Evolutionary conservation across 768 basidiomycete genomes (phyloP), one percentile per base, ranked within the genome.

Genomic region (Lentinus brumalis): DNA sequence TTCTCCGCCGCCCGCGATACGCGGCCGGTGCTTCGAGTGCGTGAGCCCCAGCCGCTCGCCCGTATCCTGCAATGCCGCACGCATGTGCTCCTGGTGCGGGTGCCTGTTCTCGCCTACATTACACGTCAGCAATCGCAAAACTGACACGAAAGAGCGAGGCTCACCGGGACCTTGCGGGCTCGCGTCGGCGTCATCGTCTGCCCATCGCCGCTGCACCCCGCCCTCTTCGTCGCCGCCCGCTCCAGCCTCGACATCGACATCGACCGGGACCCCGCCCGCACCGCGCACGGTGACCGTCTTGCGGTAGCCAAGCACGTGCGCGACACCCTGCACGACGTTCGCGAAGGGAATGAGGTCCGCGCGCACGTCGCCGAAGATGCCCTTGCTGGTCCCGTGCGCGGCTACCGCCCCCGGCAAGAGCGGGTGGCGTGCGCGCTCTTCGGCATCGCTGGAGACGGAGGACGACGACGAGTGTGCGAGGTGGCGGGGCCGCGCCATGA

Each of bases 1-100:
- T 66, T 85, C 78, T 11, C 85, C 84, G 10, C 70, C 73, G 5
- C 75, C 74, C 9, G 76, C 75, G 35, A 78, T 60, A 6, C 64
- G 62, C 21, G 74, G 75, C 15, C 71, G 63, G 62, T 73, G 70
- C 57, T 76, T 77, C 50, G 60, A 39, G 49, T 70, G 69, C 21
- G 65, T 66, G 42, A 65, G 51, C 1, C 52, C 47, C 15, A 47
- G 54, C 5, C 58, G 56, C 53, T 58, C 59, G 47, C 57, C 45
- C 47, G 60, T 42, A 14, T 16, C 26, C 14, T 11, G 16, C n/a
- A 50, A 6, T 12, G 30, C 21, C 46, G 39, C 30, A n/a, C 32
- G 47, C 21, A 47, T 31, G 46, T 6, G 21, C 21, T 7, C 50
- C 16, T 14, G 10, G 50, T 31, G 30, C 5, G 6, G 50, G n/a